Evolutionary conservation across 1,139 yeast genomes (phyloP).

Genomic region (Tardiomyces blankii): DNA sequence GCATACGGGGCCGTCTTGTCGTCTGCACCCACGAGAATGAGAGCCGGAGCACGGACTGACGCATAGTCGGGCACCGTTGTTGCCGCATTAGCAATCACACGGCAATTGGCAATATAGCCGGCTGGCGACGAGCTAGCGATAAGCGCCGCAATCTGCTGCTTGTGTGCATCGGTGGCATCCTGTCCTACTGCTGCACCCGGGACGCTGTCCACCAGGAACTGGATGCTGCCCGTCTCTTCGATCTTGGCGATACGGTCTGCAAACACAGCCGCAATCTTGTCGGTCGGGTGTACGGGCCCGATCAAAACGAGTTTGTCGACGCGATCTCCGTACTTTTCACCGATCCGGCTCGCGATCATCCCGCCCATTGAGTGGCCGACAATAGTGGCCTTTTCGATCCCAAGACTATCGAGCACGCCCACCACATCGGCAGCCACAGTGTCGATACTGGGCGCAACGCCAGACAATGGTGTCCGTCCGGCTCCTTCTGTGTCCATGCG

Average conservation of each 20-base stretch:
- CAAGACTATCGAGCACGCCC: constrained; percentile 13
- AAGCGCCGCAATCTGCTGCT: constrained; percentile 20
- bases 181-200: constrained; percentile 21
- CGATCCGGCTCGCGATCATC: constrained; percentile 19
- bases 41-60: constrained; percentile 12
- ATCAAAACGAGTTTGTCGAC: constrained; percentile 12
- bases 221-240: constrained; percentile 4
- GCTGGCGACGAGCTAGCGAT: constrained; percentile 15
- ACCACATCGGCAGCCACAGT: constrained; percentile 17
- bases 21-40: constrained; percentile 19
- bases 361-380: constrained; percentile 28
- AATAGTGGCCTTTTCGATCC: constrained; percentile 11
- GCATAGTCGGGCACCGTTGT: constrained; percentile 10
- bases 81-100: constrained; percentile 18
- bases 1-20: constrained; percentile 22
- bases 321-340: constrained; percentile 6
- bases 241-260: constrained; percentile 13
- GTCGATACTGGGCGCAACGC: constrained; percentile 10
- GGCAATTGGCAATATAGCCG: constrained; percentile 22
- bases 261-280: constrained; percentile 13
- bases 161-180: constrained; percentile 10
- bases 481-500: constrained; percentile 23
- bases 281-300: constrained; percentile 24
- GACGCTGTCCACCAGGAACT: constrained; percentile 17
- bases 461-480: constrained; percentile 13